These are phyloP conservation scores for Lactifluus rugatus DNA, from an alignment of 768 basidiomycete species.

Conservation along the genomic window DNA sequence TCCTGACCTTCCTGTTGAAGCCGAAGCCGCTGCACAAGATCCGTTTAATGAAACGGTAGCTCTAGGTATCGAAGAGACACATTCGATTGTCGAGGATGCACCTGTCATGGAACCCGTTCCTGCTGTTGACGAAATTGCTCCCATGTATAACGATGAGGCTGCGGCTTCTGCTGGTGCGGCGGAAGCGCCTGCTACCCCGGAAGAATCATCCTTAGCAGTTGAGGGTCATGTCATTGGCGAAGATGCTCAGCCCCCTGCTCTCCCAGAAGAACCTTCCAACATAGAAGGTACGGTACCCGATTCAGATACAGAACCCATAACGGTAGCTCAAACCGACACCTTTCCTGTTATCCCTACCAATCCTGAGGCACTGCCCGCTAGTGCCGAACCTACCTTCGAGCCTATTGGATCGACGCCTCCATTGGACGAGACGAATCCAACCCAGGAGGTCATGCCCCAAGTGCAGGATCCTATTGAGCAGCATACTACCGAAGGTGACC, in stretches of 20 bases:
- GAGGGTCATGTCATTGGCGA: background rate
- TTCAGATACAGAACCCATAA: background rate
- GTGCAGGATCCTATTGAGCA: background rate
- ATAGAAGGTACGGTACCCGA: background rate
- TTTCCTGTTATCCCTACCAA: background rate
- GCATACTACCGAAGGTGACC: background rate
- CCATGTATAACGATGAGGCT: slow-evolving; percentile 4
- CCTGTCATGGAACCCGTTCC: slow-evolving; percentile 7
- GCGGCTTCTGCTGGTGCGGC: background rate
- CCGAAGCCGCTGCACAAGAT: background rate
- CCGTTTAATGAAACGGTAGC: background rate
- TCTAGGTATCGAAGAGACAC: background rate
- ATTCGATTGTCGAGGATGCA: background rate
- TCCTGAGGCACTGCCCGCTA: background rate
- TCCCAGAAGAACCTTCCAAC: background rate
- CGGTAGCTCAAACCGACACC: slow-evolving; percentile 1
- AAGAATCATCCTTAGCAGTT: background rate
- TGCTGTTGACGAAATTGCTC: slow-evolving; percentile 14
- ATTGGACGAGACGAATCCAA: background rate
- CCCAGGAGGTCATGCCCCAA: background rate
- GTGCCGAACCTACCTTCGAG: background rate
- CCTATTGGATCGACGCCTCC: background rate
- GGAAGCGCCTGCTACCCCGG: background rate
- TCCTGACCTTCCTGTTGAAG: background rate
- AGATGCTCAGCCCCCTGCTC: slow-evolving; percentile 1